phyloP scores from a whole-genome alignment of 2,329 filamentous ascomycete genomes.

The Stachybotrys elegans region DNA sequence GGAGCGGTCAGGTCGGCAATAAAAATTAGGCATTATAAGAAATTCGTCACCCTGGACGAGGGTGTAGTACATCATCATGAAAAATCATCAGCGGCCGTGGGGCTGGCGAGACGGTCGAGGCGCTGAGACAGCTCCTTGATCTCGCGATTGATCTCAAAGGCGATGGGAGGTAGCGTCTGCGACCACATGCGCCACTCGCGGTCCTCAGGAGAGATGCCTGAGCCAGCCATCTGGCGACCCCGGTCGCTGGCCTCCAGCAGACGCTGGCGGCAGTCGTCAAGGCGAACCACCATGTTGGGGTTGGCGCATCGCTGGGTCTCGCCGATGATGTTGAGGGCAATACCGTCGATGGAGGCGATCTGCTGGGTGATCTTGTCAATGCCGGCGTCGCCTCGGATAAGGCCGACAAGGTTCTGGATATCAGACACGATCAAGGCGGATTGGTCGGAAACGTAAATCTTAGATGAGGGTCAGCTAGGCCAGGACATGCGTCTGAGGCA shows the following conservation, averaged over 20 bases:
- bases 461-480: constrained; percentile 7
- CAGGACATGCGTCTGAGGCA: constrained; percentile 1
- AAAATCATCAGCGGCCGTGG: constrained; percentile 38
- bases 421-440: constrained; percentile 73
- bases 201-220: constrained; percentile 42
- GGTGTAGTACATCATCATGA: constrained; percentile 29
- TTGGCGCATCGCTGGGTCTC: constrained; percentile 57
- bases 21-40: not conserved
- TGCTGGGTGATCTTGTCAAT: constrained; percentile 63
- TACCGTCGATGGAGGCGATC: constrained; percentile 63
- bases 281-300: constrained; percentile 45
- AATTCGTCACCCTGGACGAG: not conserved
- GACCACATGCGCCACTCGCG: constrained; percentile 60
- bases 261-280: constrained; percentile 60
- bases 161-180: constrained; percentile 71
- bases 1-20: too few species aligned
- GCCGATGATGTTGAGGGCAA: constrained; percentile 65
- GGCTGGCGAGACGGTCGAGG: constrained; percentile 31
- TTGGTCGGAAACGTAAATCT: constrained; percentile 79
- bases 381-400: constrained; percentile 60
- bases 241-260: constrained; percentile 60
- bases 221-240: constrained; percentile 52
- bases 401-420: constrained; percentile 74
- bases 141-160: constrained; percentile 80
- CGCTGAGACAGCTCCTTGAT: constrained; percentile 63